Evolutionary conservation across 2,329 filamentous ascomycete species (phyloP).

Genomic region (Cordyceps sp.): DNA sequence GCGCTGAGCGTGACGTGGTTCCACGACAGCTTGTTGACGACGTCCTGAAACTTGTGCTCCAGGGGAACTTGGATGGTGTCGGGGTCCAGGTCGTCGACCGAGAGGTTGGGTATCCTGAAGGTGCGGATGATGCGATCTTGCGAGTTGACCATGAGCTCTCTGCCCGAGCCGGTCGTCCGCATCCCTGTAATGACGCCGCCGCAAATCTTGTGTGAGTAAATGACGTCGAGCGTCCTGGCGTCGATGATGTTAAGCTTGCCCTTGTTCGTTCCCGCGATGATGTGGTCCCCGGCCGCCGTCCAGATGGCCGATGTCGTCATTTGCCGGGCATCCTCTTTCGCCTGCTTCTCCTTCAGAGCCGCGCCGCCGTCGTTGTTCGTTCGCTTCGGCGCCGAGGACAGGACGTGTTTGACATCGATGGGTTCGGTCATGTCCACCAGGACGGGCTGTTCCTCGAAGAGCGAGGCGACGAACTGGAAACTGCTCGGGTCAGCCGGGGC

Average conservation of each 20-base stretch:
- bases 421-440: slow-evolving; percentile 65
- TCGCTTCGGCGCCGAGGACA: slow-evolving; percentile 71
- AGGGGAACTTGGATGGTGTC: slow-evolving; percentile 79
- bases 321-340: slow-evolving; percentile 83
- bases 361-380: slow-evolving; percentile 53
- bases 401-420: slow-evolving; percentile 54
- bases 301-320: slow-evolving; percentile 89
- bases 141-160: slow-evolving; percentile 79
- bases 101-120: slow-evolving; percentile 69
- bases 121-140: slow-evolving; percentile 92
- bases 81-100: slow-evolving; percentile 52
- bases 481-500: slow-evolving; percentile 25
- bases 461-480: slow-evolving; percentile 71
- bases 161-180: slow-evolving; percentile 64
- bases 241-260: slow-evolving; percentile 95
- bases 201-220: slow-evolving; percentile 81
- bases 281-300: slow-evolving; percentile 69
- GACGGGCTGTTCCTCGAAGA: slow-evolving; percentile 85
- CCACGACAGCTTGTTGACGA: slow-evolving; percentile 89
- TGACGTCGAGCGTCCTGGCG: slow-evolving; percentile 59
- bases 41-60: slow-evolving; percentile 96
- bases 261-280: slow-evolving; percentile 85
- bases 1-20: slow-evolving; percentile 94
- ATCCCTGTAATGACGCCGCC: slow-evolving; percentile 77
- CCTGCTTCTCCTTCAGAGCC: slow-evolving; percentile 62